Evolutionary conservation across 164 flowering plant genomes (phyloP).

Genomic region (Vitis amurensis): DNA sequence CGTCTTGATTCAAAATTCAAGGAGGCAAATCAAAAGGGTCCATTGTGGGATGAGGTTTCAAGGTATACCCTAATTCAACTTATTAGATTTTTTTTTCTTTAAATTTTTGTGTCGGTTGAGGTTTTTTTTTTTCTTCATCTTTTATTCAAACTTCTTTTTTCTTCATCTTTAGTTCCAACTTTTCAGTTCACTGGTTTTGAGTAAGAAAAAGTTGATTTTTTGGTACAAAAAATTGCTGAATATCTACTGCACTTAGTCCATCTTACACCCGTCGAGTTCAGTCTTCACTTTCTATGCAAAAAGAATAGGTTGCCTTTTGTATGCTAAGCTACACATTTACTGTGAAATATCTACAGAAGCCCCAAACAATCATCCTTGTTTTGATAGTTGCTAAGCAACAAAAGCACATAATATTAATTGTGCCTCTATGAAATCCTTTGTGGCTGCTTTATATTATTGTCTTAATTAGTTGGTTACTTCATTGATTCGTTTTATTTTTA

Average conservation of each 20-base stretch:
- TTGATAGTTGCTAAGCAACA: slow-evolving; percentile 5
- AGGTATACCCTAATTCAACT: slow-evolving; percentile 50
- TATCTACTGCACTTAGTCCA: neutral
- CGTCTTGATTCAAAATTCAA: slow-evolving; percentile 82
- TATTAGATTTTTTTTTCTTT: neutral
- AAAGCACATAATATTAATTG: neutral
- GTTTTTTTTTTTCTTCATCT: neutral
- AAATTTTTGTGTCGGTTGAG: neutral
- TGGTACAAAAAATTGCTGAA: neutral
- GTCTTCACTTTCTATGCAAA: slow-evolving; percentile 6
- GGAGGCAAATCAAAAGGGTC: slow-evolving; percentile 96
- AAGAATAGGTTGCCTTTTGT: slow-evolving; percentile 6
- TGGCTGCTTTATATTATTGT: neutral
- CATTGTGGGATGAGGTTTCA: slow-evolving; percentile 96
- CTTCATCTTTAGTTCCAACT: slow-evolving; percentile 7
- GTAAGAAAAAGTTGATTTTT: slow-evolving; percentile 10
- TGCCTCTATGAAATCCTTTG: no score
- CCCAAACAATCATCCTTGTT: neutral
- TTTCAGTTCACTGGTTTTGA: neutral
- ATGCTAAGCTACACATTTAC: slow-evolving; percentile 8
- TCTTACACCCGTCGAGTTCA: slow-evolving; percentile 1
- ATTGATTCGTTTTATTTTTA: neutral
- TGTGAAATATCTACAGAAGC: neutral
- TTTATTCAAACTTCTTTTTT: slow-evolving; percentile 7
- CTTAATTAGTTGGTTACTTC: neutral